Base-by-base conservation (phyloP, 2,329 filamentous ascomycete species). In the Eutypa lata region DNA sequence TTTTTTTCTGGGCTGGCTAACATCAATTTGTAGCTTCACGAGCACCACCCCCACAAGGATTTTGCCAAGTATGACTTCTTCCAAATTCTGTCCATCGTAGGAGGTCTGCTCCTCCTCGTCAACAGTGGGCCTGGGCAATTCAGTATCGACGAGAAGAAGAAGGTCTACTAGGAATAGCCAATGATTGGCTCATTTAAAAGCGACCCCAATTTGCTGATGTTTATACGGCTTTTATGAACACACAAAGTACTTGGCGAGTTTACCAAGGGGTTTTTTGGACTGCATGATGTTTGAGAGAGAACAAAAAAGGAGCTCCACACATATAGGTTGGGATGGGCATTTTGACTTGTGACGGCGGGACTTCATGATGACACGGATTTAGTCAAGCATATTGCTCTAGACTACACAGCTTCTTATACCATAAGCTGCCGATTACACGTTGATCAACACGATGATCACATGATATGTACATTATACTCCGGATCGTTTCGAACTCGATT, bases 61-160 rank as follows among this genome's bases (percentile, higher is more conserved):
- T 99, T 99, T 71, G 94, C 94, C 80, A 99, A 99, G 79, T 99
- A 99, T 83, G 94, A 99, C 73, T 99, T 99, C 82, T 99, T 99
- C 87, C 94, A 99, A 80, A 97, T 97, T 65, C 82, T 99, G 51
- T 99, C 94, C 49, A 99, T 99, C 71, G 93, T 97, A 61, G 94
- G 94, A 60, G 94, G 94, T 72, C 89, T 99, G 53, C 82, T 99
- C 53, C 87, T 99, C 61, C 84, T 99, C 61, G 92, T 97, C 76
- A 99, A 99, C 84, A 97, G 94, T 84, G 94, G 94, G 57, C 94
- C 94, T 10, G 94, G 94, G 59, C 92, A 96, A 74, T 89, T 97
- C 81, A 96, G 90, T 72, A 93, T 97, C 73, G 94, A 99, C 75
- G 94, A 99, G 85, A 99, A 99, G 90, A 99, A 99, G 87, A 99